phyloP scores from a whole-genome alignment of 225 moss, liverwort and hornwort genomes.

The Neckera pumila region DNA sequence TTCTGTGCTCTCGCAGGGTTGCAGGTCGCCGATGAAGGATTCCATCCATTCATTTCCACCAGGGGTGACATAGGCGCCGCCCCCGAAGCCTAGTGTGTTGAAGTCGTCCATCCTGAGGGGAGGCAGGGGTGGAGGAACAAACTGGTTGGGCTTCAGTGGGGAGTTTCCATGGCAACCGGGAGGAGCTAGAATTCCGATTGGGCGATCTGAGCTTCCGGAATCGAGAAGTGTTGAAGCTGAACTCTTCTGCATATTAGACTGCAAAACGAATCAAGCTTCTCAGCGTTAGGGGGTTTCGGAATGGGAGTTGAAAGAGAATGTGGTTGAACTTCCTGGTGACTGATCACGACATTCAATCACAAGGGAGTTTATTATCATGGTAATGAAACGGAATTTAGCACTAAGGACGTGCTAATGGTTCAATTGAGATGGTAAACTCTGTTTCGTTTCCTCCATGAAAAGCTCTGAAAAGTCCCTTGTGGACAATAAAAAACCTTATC shows the following conservation, averaged over 20 bases:
- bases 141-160: slow-evolving; percentile 11
- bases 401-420: not conserved
- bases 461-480: not conserved
- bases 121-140: not conserved
- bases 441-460: not conserved
- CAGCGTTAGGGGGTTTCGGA: not conserved
- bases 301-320: not conserved
- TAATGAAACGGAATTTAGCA: not conserved
- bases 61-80: slow-evolving; percentile 6
- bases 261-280: not conserved
- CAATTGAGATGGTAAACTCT: not conserved
- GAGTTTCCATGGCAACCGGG: slow-evolving; percentile 9
- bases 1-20: slow-evolving; percentile 48
- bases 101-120: slow-evolving; percentile 44
- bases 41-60: slow-evolving; percentile 43
- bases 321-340: not conserved
- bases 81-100: slow-evolving; percentile 33
- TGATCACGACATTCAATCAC: not conserved
- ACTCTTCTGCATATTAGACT: slow-evolving; percentile 67
- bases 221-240: slow-evolving; percentile 63
- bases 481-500: not conserved
- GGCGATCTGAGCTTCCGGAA: slow-evolving; percentile 60
- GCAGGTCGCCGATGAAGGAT: slow-evolving; percentile 32
- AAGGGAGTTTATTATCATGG: not conserved
- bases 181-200: slow-evolving; percentile 20